Base-by-base conservation (phyloP, 176 grass and related monocot genomes). In the Themeda triandra region DNA sequence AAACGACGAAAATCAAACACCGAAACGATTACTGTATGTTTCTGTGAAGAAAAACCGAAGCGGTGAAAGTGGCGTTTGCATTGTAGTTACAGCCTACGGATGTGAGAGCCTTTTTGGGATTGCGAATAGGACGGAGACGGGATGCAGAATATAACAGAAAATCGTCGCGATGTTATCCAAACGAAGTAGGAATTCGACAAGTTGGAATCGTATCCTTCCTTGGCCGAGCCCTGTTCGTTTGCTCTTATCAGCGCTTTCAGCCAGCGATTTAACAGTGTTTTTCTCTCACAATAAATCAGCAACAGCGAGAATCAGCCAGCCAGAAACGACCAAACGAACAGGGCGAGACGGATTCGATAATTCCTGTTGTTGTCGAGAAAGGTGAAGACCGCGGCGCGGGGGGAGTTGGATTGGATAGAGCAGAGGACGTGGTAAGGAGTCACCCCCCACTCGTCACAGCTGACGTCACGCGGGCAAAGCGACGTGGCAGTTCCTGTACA, bases 361-460 rank as follows among this genome's bases (percentile, higher is more conserved):
- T 33, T 80, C 49, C 13, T 10, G 63, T 51, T 35, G 6, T 17
- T 27, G 9, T 10, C 12, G 59, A 63, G 60, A 29, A 63, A 63
- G 24, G 59, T 28, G 1, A 62, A 62, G 15, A 68, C n/a, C 29
- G 44, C 24, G 40, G 33, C 18, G 40, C 41, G 0, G 13, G 13
- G 41, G 19, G 29, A 9, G 58, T n/a, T n/a, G n/a, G n/a, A n/a
- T 70, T 70, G 53, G 44, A 74, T 49, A 74, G 44, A 28, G 60
- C 49, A 33, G n/a, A 13, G 69, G 69, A 80, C 71, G 75, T 75
- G 74, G 17, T 12, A 11, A 53, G 13, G 46, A 42, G 32, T 68
- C 73, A 56, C 49, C 6, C 21, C 36, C 8, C 35, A 42, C 24
- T 28, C 81, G 87, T 85, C 78, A 87, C 49, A 69, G 24, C 54